Percentiles rank a stretch among this genome's conserved stretches.
Evolutionary conservation across 2,329 filamentous ascomycete species (phyloP).

Genomic region (Rutstroemia sp.): DNA sequence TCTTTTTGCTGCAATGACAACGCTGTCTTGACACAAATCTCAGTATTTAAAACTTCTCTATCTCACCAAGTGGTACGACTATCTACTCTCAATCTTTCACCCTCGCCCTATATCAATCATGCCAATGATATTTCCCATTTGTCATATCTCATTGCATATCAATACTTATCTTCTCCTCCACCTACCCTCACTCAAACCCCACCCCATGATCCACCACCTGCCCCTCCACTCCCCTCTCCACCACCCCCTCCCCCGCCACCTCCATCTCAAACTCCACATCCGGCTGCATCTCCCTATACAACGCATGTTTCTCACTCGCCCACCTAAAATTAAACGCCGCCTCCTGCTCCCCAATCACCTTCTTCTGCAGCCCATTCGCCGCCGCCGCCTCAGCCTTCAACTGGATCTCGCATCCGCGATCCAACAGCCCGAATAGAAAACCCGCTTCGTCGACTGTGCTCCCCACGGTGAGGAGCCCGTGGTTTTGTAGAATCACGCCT

Average conservation of each 20-base stretch:
- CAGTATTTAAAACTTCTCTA: too few species aligned
- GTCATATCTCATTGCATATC: too few species aligned
- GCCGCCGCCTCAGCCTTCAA: conserved; percentile 60
- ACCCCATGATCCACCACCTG: conserved; percentile 24
- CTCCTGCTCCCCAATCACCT: conserved; percentile 47
- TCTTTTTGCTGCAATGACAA: too few species aligned
- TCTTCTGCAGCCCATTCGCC: conserved; percentile 44
- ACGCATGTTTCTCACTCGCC: conserved; percentile 38
- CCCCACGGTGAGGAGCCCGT: conserved; percentile 65
- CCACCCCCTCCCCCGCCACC: conserved; percentile 30
- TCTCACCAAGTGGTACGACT: too few species aligned
- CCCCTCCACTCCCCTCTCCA: conserved; percentile 26
- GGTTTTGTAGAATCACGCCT: conserved; percentile 61
- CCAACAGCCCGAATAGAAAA: conserved; percentile 61
- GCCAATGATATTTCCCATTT: too few species aligned
- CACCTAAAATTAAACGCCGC: conserved; percentile 46
- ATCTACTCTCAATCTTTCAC: too few species aligned
- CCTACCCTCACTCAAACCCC: conserved; percentile 4
- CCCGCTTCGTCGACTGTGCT: conserved; percentile 67
- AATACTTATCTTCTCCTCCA: neutral
- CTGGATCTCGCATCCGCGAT: conserved; percentile 62
- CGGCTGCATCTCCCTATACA: conserved; percentile 41
- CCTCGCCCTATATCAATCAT: too few species aligned
- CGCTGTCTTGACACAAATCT: too few species aligned
- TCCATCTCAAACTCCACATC: conserved; percentile 42